Evolutionary conservation across 1,139 yeast species (phyloP).

Genomic region (Candida anutae): DNA sequence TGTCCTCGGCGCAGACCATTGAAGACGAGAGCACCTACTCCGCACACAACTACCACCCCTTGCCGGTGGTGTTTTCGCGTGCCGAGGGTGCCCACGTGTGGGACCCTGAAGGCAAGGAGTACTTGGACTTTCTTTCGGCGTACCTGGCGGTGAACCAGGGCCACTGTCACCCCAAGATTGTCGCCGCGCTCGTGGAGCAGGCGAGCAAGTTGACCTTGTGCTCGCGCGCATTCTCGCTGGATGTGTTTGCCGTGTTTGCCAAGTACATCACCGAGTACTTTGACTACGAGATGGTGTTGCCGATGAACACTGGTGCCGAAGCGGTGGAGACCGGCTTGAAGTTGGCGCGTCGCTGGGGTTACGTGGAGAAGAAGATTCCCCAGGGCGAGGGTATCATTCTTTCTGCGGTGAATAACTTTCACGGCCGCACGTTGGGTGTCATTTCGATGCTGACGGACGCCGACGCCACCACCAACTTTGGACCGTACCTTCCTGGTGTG

Average conservation of each 20-base stretch:
- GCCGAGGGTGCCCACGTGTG: conserved; percentile 92
- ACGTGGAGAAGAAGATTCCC: conserved; percentile 77
- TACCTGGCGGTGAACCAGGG: conserved; percentile 98
- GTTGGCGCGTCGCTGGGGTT: conserved; percentile 97
- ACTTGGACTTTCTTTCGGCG: conserved; percentile 83
- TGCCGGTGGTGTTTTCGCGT: conserved; percentile 85
- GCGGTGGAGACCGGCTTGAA: conserved; percentile 96
- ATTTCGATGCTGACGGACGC: conserved; percentile 96
- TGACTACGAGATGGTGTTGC: conserved; percentile 86
- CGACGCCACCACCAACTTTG: conserved; percentile 82
- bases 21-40: conserved; percentile 73
- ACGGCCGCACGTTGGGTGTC: conserved; percentile 92
- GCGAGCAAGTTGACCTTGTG: conserved; percentile 78
- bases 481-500: conserved; percentile 80
- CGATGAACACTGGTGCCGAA: conserved; percentile 99
- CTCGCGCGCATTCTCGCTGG: conserved; percentile 89
- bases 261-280: conserved; percentile 85
- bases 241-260: conserved; percentile 80
- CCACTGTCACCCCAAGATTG: conserved; percentile 92
- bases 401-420: conserved; percentile 86
- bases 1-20: conserved; percentile 60
- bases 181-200: conserved; percentile 79
- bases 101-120: conserved; percentile 94
- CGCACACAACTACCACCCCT: conserved; percentile 95
- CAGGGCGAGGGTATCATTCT: conserved; percentile 78